Evolutionary conservation across 768 basidiomycete species (phyloP), one percentile per base, ranked within the genome.

Genomic region (Tricholoma flavovirens): DNA sequence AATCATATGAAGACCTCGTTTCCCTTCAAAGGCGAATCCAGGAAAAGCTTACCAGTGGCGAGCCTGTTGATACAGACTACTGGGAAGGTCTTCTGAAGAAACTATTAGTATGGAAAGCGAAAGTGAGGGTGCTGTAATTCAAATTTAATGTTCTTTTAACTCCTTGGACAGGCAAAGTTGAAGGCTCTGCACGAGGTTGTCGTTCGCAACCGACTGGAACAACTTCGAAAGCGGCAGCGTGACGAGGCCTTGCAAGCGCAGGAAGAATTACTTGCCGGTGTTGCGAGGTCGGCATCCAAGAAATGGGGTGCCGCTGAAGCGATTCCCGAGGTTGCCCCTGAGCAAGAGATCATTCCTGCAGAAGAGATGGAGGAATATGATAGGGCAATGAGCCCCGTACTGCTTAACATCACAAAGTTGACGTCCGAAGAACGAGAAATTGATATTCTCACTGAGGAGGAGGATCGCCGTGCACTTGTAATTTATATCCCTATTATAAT

Each of bases 11-110:
- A 4, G 87, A 97, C 61, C 81, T 99, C 40, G 79, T 81, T 22
- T 79, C 79, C 29, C 77, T 99, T 48, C 97, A 99, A 70, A 80
- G 82, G 55, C 86, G 87, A 65, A 87, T 98, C 10, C 93, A 94
- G 65, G 80, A 79, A 51, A 98, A 98, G 70, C 81, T 98, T 3
- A 76, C 83, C 0, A 92, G 93, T 60, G 92, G 94, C 32, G 95
- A 98, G 71, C 94, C 94, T 2, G 82, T 99, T 33, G 97, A 99
- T 71, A 90, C 86, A 10, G 97, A 99, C 69, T 99, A 98, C 67
- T 99, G 97, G 97, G 97, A 98, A 71, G 80, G 84, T 48, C 73
- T 99, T 7, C 71, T 98, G 55, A 90, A 93, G 71, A 97, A 90
- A 69, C 71, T 99, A 32, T 76, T 98, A 21, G 96, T 98, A 3